Evolutionary conservation across 495 filamentous ascomycete genomes (phyloP), one percentile per base, ranked within the genome.

Genomic region (Bathelium albidoporum): DNA sequence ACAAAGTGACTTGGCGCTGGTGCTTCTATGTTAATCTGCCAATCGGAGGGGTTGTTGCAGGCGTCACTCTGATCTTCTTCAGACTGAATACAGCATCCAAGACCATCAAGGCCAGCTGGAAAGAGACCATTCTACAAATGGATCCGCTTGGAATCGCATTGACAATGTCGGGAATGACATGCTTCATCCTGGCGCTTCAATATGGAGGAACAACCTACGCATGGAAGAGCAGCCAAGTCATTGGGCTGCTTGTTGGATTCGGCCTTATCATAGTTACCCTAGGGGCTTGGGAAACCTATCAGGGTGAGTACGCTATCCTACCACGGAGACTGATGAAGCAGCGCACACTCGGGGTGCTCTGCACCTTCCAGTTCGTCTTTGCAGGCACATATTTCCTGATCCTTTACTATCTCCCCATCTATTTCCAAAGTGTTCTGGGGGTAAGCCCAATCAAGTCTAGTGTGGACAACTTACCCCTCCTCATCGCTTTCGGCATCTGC

Each of bases 301-400:
- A 80, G 64, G 81, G 83, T 1, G 85, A 93, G n/a, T 84, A 79
- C 7, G 91, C 91, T 4, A 91, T 88, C 1, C 76, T 95, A 0
- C 91, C 90, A 9, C 82, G 82, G 3, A 82, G 85, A 41, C 76
- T 96, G 62, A 77, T 94, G 65, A 85, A 78, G 20, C 84, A 90
- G 65, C 83, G 89, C 22, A 18, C 18, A 77, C 74, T 32, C 64
- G 79, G 11, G 52, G 63, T 32, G 58, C 63, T 12, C 62, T 59
- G 67, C 65, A 32, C 28, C 70, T 29, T 69, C 72, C 64, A 65
- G 64, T 63, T 70, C 67, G 66, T 70, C 49, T 62, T 70, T 45
- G 60, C 44, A 29, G 71, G 69, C 41, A 32, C 64, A 18, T 70
- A 61, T 44, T 65, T 65, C 63, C 20, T 55, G 18, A 22, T 64